These are phyloP conservation scores for Podospora tetraspora DNA, from an alignment of 495 filamentous ascomycete genomes.

Conservation along the genomic window DNA sequence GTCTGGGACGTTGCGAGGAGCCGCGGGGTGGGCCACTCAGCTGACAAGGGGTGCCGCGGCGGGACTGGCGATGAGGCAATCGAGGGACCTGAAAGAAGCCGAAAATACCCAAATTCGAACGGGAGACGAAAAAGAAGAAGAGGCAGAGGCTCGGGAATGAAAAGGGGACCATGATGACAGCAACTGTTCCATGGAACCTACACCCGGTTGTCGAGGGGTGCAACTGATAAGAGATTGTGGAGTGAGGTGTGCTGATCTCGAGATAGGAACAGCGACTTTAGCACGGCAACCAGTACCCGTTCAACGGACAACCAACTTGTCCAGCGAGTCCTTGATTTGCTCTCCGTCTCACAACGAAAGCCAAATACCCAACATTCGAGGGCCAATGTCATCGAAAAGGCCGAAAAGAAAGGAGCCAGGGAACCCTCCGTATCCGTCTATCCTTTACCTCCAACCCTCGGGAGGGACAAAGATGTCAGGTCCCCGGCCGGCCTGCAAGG, in stretches of 20 bases:
- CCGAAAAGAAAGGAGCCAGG: not conserved
- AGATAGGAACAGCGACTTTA: not conserved
- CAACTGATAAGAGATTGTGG: constrained; percentile 20
- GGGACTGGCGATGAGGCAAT: constrained; percentile 12
- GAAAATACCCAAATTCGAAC: not conserved
- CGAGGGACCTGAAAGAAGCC: not conserved
- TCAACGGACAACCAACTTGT: too few species aligned
- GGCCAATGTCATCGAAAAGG: not conserved
- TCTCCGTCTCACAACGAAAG: not conserved
- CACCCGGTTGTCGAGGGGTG: constrained; percentile 5
- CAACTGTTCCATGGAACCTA: not conserved
- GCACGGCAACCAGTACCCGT: not conserved
- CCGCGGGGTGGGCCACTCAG: not conserved
- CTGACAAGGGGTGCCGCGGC: not conserved
- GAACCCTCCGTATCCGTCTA: not conserved
- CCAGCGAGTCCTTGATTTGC: not conserved
- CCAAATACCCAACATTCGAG: not conserved
- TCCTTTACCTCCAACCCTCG: not conserved
- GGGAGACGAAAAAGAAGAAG: not conserved
- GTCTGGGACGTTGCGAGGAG: not conserved
- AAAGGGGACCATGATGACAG: not conserved
- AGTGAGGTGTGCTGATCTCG: constrained; percentile 8
- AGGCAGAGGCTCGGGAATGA: not conserved
- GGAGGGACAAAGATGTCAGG: not conserved
- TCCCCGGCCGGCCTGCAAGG: not conserved